phyloP scores from a whole-genome alignment of 805 yeast species.

The Tetrapisispora arboricola region DNA sequence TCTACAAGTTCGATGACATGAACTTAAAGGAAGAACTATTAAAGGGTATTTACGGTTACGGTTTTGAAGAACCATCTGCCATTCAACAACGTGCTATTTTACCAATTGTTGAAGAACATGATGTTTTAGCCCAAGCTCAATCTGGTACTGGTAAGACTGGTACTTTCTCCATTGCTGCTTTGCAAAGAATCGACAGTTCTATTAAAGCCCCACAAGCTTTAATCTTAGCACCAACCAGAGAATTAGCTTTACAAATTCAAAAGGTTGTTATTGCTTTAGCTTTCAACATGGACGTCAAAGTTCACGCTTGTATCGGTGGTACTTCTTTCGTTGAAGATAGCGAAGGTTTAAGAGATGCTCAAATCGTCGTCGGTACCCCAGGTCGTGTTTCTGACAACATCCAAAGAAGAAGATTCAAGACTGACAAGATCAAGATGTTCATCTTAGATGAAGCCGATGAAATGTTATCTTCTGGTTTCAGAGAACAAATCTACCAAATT shows the following conservation, averaged over 20 bases:
- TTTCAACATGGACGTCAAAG: constrained; percentile 76
- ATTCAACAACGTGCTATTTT: constrained; percentile 95
- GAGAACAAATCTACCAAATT: constrained; percentile 89
- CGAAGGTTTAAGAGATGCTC: constrained; percentile 72
- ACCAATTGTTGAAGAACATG: constrained; percentile 90
- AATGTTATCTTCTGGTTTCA: constrained; percentile 78
- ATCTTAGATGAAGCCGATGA: constrained; percentile 98
- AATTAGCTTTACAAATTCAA: constrained; percentile 92
- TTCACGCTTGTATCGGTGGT: constrained; percentile 98
- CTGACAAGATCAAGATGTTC: constrained; percentile 83
- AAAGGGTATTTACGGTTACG: constrained; percentile 71
- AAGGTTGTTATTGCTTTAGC: constrained; percentile 87
- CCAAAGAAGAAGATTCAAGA: constrained; percentile 73
- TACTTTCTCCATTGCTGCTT: constrained; percentile 80
- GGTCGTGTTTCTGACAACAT: constrained; percentile 97
- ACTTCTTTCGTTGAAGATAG: constrained; percentile 82
- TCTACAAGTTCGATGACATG: constrained; percentile 67
- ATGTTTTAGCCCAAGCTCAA: constrained; percentile 97
- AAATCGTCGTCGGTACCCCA: constrained; percentile 95
- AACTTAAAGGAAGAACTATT: constrained; percentile 53
- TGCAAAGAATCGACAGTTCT: constrained; percentile 63
- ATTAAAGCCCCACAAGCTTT: constrained; percentile 79
- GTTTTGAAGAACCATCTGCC: constrained; percentile 94
- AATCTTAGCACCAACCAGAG: constrained; percentile 95
- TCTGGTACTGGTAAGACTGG: constrained; percentile 99